Evolutionary conservation across 371 early-diverging fungal genomes (phyloP).

Genomic region (Chytridiales sp.): DNA sequence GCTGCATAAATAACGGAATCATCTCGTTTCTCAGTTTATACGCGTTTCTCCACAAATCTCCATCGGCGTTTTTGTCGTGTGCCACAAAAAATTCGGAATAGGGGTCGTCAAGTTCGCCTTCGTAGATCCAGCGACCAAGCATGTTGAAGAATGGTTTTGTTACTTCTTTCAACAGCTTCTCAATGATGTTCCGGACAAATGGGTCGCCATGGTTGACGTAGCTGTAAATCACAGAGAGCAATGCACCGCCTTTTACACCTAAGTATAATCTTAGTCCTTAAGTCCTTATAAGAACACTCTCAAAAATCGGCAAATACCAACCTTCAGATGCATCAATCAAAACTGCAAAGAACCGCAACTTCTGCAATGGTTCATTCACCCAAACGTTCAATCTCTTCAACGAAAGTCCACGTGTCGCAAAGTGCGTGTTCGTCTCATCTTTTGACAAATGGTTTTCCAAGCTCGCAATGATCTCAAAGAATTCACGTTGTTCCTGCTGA

Average conservation of each 20-base stretch:
- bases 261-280: too few species aligned
- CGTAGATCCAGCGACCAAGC: conserved; percentile 90
- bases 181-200: conserved; percentile 72
- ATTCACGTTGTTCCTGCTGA: conserved; percentile 72
- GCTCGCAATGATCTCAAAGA: conserved; percentile 80
- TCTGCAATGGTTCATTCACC: conserved; percentile 76
- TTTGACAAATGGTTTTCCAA: conserved; percentile 73
- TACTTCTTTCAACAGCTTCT: conserved; percentile 61
- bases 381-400: conserved; percentile 84
- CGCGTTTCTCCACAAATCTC: conserved; percentile 78
- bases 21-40: conserved; percentile 73
- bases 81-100: conserved; percentile 89
- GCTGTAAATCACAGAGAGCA: conserved; percentile 76
- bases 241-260: conserved; percentile 70
- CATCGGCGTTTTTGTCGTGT: conserved; percentile 44
- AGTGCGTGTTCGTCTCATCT: conserved; percentile 2
- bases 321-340: conserved; percentile 43
- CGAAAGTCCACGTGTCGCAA: conserved; percentile 55
- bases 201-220: conserved; percentile 90
- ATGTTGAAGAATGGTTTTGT: conserved; percentile 86
- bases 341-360: conserved; percentile 49
- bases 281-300: too few species aligned
- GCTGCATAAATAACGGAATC: conserved; percentile 81
- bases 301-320: conserved; percentile 22
- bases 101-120: conserved; percentile 94